A percentile compares a stretch with the other conserved stretches of the same genome.
phyloP scores from a whole-genome alignment of 306 rosid species.

The Vigna mungo region DNA sequence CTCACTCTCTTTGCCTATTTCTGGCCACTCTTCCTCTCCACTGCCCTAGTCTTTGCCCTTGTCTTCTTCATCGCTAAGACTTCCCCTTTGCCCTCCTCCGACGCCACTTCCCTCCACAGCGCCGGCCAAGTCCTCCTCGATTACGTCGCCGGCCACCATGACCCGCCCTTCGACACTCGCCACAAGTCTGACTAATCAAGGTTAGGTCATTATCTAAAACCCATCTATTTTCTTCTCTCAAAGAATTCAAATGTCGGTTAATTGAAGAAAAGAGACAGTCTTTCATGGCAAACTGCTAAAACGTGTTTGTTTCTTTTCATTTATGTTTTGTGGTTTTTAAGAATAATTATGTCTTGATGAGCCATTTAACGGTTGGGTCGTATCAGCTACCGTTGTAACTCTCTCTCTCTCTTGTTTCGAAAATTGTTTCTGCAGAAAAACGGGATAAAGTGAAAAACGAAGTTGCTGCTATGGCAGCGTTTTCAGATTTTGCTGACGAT shows the following conservation, averaged over 20 bases:
- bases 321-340: background rate
- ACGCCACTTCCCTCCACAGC: conserved; percentile 44
- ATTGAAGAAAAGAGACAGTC: too few relatives aligned
- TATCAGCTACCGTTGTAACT: background rate
- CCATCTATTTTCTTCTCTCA: too few relatives aligned
- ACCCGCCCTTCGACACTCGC: conserved; percentile 49
- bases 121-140: conserved; percentile 74
- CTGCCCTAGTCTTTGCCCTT: conserved; percentile 75
- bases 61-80: conserved; percentile 69
- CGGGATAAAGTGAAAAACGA: background rate
- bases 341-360: background rate
- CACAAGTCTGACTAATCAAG: conserved; percentile 52
- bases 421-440: too few relatives aligned
- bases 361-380: background rate
- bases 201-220: background rate
- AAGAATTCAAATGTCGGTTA: too few relatives aligned
- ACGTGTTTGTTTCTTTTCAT: too few relatives aligned
- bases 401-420: background rate
- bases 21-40: conserved; percentile 93
- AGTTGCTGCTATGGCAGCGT: background rate
- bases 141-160: conserved; percentile 78
- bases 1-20: conserved; percentile 73
- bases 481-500: background rate
- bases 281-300: too few relatives aligned
- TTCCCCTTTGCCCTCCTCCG: conserved; percentile 52